Conservation (phyloP, 1,284 basidiomycete genomes). For the Porogramme epimiltina region DNA sequence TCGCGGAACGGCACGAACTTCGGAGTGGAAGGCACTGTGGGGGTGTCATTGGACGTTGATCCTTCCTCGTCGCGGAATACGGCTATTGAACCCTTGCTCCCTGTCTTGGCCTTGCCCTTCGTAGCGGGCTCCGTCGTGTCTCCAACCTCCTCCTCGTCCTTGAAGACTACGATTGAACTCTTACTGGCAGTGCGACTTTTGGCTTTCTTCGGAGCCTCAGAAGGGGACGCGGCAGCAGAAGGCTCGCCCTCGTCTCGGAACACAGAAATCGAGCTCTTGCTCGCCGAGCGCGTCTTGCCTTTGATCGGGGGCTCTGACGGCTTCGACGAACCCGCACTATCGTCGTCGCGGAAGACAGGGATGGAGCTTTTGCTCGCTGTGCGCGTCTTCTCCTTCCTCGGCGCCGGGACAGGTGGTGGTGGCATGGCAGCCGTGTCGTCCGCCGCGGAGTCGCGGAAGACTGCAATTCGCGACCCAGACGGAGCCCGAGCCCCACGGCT, state of each 20-base stretch:
- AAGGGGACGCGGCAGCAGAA: slow-evolving; percentile 21
- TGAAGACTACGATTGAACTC: slow-evolving; percentile 25
- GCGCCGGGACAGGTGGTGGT: slow-evolving; percentile 33
- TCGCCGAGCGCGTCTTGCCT: slow-evolving; percentile 22
- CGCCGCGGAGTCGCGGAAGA: slow-evolving; percentile 53
- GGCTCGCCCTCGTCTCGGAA: slow-evolving; percentile 27
- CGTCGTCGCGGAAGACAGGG: slow-evolving; percentile 52
- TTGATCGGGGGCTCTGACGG: slow-evolving; percentile 31
- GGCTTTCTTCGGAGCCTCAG: slow-evolving; percentile 30
- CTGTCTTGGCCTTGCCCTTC: slow-evolving; percentile 22
- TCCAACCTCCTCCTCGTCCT: slow-evolving; percentile 27
- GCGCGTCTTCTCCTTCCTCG: slow-evolving; percentile 27
- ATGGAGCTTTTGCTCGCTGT: slow-evolving; percentile 34
- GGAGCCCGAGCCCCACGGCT: slow-evolving; percentile 54
- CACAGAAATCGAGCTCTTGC: slow-evolving; percentile 22
- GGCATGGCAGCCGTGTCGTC: slow-evolving; percentile 19
- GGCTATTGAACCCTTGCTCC: slow-evolving; percentile 18
- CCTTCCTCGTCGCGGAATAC: slow-evolving; percentile 40
- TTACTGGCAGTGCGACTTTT: slow-evolving; percentile 21
- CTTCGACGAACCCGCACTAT: slow-evolving; percentile 13
- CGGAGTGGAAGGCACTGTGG: slow-evolving; percentile 44
- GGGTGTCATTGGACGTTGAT: neutral
- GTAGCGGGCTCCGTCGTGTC: slow-evolving; percentile 16
- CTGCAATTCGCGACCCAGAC: slow-evolving; percentile 50
- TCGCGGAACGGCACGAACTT: slow-evolving; percentile 60